Conservation (phyloP, 805 yeast species). For the Pichia scutulata region DNA sequence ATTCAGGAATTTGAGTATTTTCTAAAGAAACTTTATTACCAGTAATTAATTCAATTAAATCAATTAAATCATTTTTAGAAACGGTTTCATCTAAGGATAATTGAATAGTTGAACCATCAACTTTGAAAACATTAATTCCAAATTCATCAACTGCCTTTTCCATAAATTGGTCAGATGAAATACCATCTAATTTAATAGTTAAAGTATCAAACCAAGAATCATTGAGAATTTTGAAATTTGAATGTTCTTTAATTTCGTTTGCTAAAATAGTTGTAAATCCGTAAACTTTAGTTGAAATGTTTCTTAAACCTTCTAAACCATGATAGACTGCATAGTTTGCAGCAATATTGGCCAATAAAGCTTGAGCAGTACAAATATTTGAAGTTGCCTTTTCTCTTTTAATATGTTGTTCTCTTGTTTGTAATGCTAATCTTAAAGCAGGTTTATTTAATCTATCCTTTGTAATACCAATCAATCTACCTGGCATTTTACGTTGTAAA, state of each 20-base stretch:
- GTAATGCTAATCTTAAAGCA: constrained; percentile 90
- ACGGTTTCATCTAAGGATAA: constrained; percentile 91
- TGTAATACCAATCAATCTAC: constrained; percentile 88
- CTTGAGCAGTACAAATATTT: constrained; percentile 97
- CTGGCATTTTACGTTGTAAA: constrained; percentile 89
- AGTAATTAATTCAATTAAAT: constrained; percentile 56
- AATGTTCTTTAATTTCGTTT: constrained; percentile 34
- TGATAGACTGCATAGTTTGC: constrained; percentile 96
- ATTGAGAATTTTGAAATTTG: constrained; percentile 46
- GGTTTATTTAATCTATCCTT: constrained; percentile 84
- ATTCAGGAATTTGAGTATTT: constrained; percentile 35
- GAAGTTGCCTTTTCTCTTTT: constrained; percentile 97
- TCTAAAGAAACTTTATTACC: constrained; percentile 22
- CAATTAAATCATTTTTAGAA: constrained; percentile 48
- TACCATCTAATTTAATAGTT: constrained; percentile 48
- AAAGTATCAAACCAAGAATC: constrained; percentile 69
- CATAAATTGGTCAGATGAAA: constrained; percentile 49
- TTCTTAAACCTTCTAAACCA: constrained; percentile 78
- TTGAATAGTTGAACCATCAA: constrained; percentile 52
- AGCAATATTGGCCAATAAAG: constrained; percentile 88
- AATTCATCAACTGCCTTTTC: constrained; percentile 47
- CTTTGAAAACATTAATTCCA: constrained; percentile 73
- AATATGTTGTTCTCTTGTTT: constrained; percentile 97
- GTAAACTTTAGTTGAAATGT: constrained; percentile 70
- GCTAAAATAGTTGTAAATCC: constrained; percentile 73